A percentile compares a stretch with the other conserved stretches of the same genome.
Conservation (phyloP, 495 filamentous ascomycete genomes). For the Sphaerosporella brunnea region DNA sequence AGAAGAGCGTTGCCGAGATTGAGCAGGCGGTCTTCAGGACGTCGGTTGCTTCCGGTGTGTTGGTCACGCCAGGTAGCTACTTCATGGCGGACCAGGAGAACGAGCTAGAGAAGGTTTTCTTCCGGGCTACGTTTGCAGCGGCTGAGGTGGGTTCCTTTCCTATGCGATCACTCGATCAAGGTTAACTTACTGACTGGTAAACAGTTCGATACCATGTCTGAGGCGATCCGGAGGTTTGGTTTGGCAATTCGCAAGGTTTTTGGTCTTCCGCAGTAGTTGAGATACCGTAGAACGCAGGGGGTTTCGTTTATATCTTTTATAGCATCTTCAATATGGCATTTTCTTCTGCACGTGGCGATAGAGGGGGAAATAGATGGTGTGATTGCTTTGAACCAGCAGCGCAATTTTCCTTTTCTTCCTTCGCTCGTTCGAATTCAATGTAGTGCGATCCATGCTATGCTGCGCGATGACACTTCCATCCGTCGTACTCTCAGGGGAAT, state of each 20-base stretch:
- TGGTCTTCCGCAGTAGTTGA: too few relatives aligned
- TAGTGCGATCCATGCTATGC: too few relatives aligned
- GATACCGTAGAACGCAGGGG: too few relatives aligned
- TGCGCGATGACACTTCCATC: too few relatives aligned
- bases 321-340: too few relatives aligned
- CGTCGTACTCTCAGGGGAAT: too few relatives aligned
- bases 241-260: constrained; percentile 51
- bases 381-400: too few relatives aligned
- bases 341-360: too few relatives aligned
- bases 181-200: not conserved
- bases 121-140: constrained; percentile 76
- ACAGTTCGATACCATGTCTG: constrained; percentile 45
- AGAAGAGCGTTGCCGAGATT: constrained; percentile 45
- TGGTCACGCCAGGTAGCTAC: constrained; percentile 72
- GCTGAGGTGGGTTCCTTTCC: constrained; percentile 35
- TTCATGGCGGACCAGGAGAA: constrained; percentile 50
- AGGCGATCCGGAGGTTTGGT: constrained; percentile 63
- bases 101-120: constrained; percentile 44
- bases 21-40: constrained; percentile 72
- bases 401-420: not conserved
- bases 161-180: not conserved
- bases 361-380: too few relatives aligned
- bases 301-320: too few relatives aligned
- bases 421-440: too few relatives aligned
- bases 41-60: constrained; percentile 49